Base-by-base conservation (phyloP, 148 eudicot genomes). In the Camellia japonica region DNA sequence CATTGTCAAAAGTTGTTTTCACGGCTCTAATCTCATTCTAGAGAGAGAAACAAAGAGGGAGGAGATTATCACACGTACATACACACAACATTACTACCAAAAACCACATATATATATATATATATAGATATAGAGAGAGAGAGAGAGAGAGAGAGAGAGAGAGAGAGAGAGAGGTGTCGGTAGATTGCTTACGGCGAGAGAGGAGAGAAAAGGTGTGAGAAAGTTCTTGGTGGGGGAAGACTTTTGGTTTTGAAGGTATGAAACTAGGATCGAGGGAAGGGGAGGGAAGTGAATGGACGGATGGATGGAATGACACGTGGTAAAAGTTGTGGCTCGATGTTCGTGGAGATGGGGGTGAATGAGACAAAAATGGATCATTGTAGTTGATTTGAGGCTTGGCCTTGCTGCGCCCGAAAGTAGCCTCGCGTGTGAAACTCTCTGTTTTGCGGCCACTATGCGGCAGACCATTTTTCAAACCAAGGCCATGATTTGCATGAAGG, bases 21-120 rank as follows among this genome's bases (percentile, higher is more conserved):
- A 9, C 38, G 58, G 20, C 46, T n/a, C 52, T 52, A 14, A 20
- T 77, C 12, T 18, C 42, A 49, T 16, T 58, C 38, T 59, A 68
- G 77, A 83, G 72, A 74, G 80, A 83, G 73, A 71, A 30, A 52
- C 51, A 81, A 18, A 65, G 74, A 67, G 44, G 51, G 76, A 54
- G 62, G n/a, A 49, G 52, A 49, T 20, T 44, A 43, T 49, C 10
- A 65, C 67, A 66, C 67, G 66, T 51, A 74, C 38, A 74, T 41
- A 58, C 60, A 66, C 67, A 80, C 78, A 74, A 74, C 70, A 51
- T 9, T 63, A 49, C 30, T 71, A 61, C 69, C 19, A 30, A 74
- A 16, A 72, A 7, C 1, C 18, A 10, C 2, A 72, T 47, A 47
- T 47, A 2, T 68, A 68, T 1, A 67, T 38, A 7, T 7, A 30